Evolutionary conservation across 2,329 filamentous ascomycete species (phyloP), one percentile per base, ranked within the genome.

Genomic region (Cordyceps cateniannulata): DNA sequence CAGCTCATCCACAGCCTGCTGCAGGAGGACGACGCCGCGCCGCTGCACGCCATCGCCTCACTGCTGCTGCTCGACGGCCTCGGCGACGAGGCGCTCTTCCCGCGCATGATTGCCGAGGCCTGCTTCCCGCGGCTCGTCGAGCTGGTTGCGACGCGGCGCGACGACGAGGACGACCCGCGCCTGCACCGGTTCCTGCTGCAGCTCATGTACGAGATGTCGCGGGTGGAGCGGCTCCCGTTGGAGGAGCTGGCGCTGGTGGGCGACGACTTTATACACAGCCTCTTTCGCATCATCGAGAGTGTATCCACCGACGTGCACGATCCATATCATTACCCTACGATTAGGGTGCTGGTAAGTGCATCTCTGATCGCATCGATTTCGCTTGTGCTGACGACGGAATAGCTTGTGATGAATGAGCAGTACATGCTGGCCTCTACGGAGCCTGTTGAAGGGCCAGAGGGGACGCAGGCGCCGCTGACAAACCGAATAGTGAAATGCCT

Each of bases 391-490:
- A 54, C 35, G 14, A 16, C 8, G 5, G 12, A n/a, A 55, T 65
- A 96, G 91, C 84, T 99, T 67, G 93, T 98, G 29, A 77, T 99
- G 65, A 99, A 99, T 74, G 95, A 99, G 74, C 95, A 99, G 75
- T 99, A 97, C 75, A 96, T 99, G 90, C 87, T 98, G 60, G 81
- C 85, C 22, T 84, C 79, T 67, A 89, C 82, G 62, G 60, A 63
- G 10, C 70, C 77, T n/a, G 18, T 69, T 69, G 45, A 73, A 27
- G 57, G 27, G 8, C 57, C 49, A 72, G 25, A 72, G 73, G 59
- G 59, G 20, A 52, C 24, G 14, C 65, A 77, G 10, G 74, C 78
- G 25, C 82, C 84, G 5, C 75, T 96, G 61, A 98, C 95, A 4
- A 99, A 99, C 70, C 87, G 93, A 66, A 91, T 99, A 54, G 88